These are phyloP conservation scores for Lippia alba DNA, from an alignment of 305 asterid species.

Conservation along the genomic window DNA sequence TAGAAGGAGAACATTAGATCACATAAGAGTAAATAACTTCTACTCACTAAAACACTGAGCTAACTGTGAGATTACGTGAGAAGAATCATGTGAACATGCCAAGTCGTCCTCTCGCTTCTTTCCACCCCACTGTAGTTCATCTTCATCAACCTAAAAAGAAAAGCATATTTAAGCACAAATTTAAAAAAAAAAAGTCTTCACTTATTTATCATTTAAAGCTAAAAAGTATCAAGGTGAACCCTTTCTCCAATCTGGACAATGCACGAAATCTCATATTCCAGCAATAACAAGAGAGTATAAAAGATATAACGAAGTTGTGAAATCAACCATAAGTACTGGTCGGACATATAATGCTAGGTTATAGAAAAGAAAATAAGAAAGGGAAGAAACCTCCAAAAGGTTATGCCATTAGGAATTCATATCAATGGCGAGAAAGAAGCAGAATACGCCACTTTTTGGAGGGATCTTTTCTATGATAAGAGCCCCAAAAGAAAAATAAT, in stretches of 20 bases:
- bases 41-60: conserved; percentile 90
- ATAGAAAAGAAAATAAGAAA: not conserved
- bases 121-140: conserved; percentile 66
- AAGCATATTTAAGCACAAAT: conserved; percentile 33
- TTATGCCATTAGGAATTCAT: not conserved
- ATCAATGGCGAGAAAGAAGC: not conserved
- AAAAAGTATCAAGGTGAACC: not conserved
- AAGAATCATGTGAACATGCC: conserved; percentile 63
- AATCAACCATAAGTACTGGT: conserved; percentile 1
- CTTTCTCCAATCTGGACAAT: too few relatives aligned
- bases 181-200: too few relatives aligned
- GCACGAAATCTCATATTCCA: too few relatives aligned
- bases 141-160: conserved; percentile 78
- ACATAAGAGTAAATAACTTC: conserved; percentile 38
- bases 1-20: not conserved
- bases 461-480: too few relatives aligned
- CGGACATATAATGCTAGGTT: not conserved
- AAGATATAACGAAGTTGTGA: too few relatives aligned
- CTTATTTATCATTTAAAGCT: too few relatives aligned
- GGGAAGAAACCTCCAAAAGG: too few relatives aligned
- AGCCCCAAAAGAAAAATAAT: too few relatives aligned
- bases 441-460: too few relatives aligned
- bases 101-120: conserved; percentile 61
- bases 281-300: not conserved
- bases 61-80: conserved; percentile 78